Evolutionary conservation across 2,329 filamentous ascomycete species (phyloP), one percentile per base, ranked within the genome.

Genomic region (Elsinoe necatrix): DNA sequence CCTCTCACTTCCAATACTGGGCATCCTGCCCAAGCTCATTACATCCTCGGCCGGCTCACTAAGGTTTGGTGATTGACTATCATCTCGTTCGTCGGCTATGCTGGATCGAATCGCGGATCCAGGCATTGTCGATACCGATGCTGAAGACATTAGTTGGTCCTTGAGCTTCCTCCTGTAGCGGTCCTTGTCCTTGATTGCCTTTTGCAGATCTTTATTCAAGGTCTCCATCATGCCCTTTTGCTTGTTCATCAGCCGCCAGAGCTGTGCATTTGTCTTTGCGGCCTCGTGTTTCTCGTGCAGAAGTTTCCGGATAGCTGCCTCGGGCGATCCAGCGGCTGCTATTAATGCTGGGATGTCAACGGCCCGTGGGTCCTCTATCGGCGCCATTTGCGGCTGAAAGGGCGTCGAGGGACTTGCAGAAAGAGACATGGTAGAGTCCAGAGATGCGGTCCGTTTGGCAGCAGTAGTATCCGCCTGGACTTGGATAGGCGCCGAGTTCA

Each of bases 171-270:
- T 91, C 64, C 88, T 84, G 68, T 97, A 97, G 64, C 86, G 86
- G 63, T 97, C 92, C 72, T 96, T 96, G 63, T 97, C 93, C 68
- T 95, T 95, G 61, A 95, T 72, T 1, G 91, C 84, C 54, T 88
- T 83, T 71, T 97, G 92, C 11, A 98, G 76, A 68, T 98, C 93
- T 70, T 93, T 95, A 67, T 97, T 96, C 61, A 98, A 77, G 6
- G 91, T 92, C 18, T 95, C 72, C 56, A 98, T 90, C 84, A 98
- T 91, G 14, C 89, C 84, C 60, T 92, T 81, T 71, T 98, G 93
- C 74, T 98, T 97, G 70, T 97, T 92, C 51, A 98, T 90, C 47
- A 98, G 75, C 52, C 90, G 85, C 93, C 93, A 98, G 65, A 98
- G 74, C 69, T 98, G 92, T 16, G 85, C 78, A 68, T 97, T 97